Base-by-base conservation (phyloP, 768 basidiomycete species). In the Suillus occidentalis region DNA sequence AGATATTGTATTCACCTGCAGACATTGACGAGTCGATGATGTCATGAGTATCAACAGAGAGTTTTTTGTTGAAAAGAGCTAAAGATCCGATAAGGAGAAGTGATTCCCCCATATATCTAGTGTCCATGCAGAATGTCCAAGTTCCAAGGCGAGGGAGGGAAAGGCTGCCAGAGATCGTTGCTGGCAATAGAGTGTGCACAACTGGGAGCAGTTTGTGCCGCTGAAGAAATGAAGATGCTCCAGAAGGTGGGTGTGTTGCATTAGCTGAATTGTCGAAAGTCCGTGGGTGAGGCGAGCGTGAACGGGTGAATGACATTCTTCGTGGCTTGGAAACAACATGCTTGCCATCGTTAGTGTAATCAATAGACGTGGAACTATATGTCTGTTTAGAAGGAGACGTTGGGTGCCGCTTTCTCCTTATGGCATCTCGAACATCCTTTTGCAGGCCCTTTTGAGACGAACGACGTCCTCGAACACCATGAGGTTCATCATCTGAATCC, bases 81-180 rank as follows among this genome's bases (percentile, higher is more conserved):
- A 92, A 78, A 22, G 89, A 89, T 20, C 79, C 80, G n/a, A 92
- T 73, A 7, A 94, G 82, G 5, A 93, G 71, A 36, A 82, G n/a
- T 8, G 84, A 85, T 76, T 94, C 92, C 13, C 83, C 84, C 25
- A 87, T 80, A 66, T 85, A 83, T 66, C 89, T 80, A 36, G 84
- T 76, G 67, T 92, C 89, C 36, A 89, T 82, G n/a, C 80, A 80
- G 68, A 90, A 82, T 40, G 74, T 77, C 76, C 80, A 85, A 52
- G 73, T 73, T 20, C 76, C 70, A 9, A 78, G 78, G 39, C 82
- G 76, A 6, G 84, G 83, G 28, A 88, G 45, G 6, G 77, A 79
- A 43, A 87, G 63, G 47, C 73, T 78, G 39, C 88, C 63, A 60
- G 81, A 79, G 43, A 87, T 64, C 34, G 78, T 77, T 22, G 79